phyloP scores from a whole-genome alignment of 2,329 filamentous ascomycete species.

The Graphilbum fragrans region DNA sequence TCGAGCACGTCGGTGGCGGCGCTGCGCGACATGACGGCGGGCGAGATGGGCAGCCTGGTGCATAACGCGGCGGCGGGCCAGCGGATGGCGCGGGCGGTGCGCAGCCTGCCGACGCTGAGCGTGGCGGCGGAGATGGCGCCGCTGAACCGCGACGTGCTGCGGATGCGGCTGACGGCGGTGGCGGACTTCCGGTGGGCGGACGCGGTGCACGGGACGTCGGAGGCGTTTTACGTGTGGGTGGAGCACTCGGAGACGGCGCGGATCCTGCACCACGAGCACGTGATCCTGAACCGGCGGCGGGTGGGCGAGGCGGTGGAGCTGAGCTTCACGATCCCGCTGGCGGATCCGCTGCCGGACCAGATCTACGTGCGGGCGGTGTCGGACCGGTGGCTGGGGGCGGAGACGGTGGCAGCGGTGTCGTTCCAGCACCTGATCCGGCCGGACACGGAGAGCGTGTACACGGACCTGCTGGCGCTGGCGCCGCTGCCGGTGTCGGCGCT shows the following conservation, averaged over 20 bases:
- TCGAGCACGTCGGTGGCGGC: conserved; percentile 58
- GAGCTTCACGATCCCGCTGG: conserved; percentile 91
- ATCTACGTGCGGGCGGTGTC: conserved; percentile 94
- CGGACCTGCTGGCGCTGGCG: conserved; percentile 82
- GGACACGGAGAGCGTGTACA: conserved; percentile 95
- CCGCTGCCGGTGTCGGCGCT: conserved; percentile 77
- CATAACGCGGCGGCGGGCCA: conserved; percentile 82
- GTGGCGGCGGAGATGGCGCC: conserved; percentile 93
- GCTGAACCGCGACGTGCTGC: conserved; percentile 82
- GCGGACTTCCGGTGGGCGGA: conserved; percentile 95
- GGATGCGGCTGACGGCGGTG: conserved; percentile 76
- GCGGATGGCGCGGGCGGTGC: conserved; percentile 67
- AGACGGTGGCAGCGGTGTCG: conserved; percentile 88
- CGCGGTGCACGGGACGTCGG: conserved; percentile 80
- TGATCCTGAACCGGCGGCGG: conserved; percentile 83
- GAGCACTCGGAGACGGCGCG: conserved; percentile 96
- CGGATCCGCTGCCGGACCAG: conserved; percentile 85
- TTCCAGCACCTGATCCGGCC: conserved; percentile 97
- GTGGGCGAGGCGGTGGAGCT: conserved; percentile 93
- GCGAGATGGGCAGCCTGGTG: conserved; percentile 82
- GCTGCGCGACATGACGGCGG: conserved; percentile 83
- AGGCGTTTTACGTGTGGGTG: conserved; percentile 98
- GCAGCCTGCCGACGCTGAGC: conserved; percentile 83
- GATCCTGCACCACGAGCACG: conserved; percentile 96
- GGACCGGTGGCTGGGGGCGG: conserved; percentile 91